Base-by-base conservation (phyloP, 306 rosid genomes). In the Quercus cerris region DNA sequence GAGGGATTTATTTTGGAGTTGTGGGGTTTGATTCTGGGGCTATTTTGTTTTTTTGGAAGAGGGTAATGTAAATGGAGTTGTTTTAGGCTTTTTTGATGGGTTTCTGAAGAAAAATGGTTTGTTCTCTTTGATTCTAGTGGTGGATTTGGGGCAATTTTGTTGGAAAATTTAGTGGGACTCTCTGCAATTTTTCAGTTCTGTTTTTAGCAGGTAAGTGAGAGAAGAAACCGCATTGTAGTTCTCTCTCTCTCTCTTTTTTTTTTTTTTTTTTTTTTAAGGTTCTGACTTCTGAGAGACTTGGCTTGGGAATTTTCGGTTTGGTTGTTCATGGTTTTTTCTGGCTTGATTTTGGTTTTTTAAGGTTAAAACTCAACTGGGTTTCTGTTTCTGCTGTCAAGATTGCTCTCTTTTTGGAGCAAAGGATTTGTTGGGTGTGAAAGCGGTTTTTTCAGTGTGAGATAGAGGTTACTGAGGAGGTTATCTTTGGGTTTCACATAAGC, bases 221-320 rank as follows among this genome's bases (percentile, higher is more conserved):
- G 56, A 66, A 86, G 81, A 49, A 83, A 84, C 88, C 85, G 35
- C 93, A 92, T 92, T 94, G 86, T 80, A 84, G 76, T 70, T 80
- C 54, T 56, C 74, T 85, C 80, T 71, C 56, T 28, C 4, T 85
- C 78, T 71, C 56, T 28, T 1, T 5, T 35, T 35, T 38, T 1
- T 38, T 2, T 38, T 0, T 7, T 38, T 7, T 2, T 41, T 41
- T 6, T 38, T 38, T 0, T 7, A 25, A 59, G 71, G 69, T 55
- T 80, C 46, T 41, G 46, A 8, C 46, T 41, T 49, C 77, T 57
- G 25, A 56, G 63, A 73, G 19, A 63, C 56, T 70, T 74, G 67
- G 59, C 27, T 63, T 74, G 85, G 44, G 46, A 76, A 62, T 54
- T 71, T 77, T 58, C 52, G 57, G 70, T 75, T 70, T 75, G 78